These are phyloP conservation scores for Blastocystis sp. DNA, from an alignment of 352 stramenopile genomes.

Conservation along the genomic window DNA sequence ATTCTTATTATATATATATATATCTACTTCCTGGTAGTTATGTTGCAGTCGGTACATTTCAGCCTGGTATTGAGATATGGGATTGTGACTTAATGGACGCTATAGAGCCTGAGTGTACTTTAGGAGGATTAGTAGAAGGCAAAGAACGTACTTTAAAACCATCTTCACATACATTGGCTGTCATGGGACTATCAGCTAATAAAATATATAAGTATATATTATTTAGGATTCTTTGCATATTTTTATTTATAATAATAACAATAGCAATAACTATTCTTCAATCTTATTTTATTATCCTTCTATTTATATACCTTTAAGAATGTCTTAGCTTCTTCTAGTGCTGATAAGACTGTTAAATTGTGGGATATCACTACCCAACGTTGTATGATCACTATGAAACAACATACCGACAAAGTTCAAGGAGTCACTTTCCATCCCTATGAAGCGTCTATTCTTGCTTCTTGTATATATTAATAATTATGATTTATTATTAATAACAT, in stretches of 20 bases:
- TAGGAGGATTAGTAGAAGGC: slow-evolving; percentile 70
- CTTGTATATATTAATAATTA: too few species aligned
- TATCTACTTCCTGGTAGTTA: slow-evolving; percentile 60
- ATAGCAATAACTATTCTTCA: not conserved
- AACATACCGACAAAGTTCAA: slow-evolving; percentile 95
- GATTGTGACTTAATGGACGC: slow-evolving; percentile 95
- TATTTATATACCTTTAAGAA: too few species aligned
- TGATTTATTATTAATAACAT: too few species aligned
- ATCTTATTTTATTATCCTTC: not conserved
- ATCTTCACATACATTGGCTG: slow-evolving; percentile 82
- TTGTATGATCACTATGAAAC: slow-evolving; percentile 77
- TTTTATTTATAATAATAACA: not conserved
- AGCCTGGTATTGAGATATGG: slow-evolving; percentile 98
- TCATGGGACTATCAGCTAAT: slow-evolving; percentile 95
- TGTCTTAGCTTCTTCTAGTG: slow-evolving; percentile 84
- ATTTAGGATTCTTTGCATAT: not conserved
- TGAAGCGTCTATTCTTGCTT: slow-evolving; percentile 79
- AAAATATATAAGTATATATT: slow-evolving; percentile 50
- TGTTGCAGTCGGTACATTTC: slow-evolving; percentile 94
- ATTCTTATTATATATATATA: not conserved
- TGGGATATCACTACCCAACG: slow-evolving; percentile 71
- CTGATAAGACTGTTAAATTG: slow-evolving; percentile 88
- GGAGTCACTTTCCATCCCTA: slow-evolving; percentile 77
- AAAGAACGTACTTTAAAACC: slow-evolving; percentile 52
- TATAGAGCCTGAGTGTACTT: slow-evolving; percentile 73